phyloP scores from a whole-genome alignment of 176 grass and related monocot genomes.

The Rhipidocladum racemiflorum region DNA sequence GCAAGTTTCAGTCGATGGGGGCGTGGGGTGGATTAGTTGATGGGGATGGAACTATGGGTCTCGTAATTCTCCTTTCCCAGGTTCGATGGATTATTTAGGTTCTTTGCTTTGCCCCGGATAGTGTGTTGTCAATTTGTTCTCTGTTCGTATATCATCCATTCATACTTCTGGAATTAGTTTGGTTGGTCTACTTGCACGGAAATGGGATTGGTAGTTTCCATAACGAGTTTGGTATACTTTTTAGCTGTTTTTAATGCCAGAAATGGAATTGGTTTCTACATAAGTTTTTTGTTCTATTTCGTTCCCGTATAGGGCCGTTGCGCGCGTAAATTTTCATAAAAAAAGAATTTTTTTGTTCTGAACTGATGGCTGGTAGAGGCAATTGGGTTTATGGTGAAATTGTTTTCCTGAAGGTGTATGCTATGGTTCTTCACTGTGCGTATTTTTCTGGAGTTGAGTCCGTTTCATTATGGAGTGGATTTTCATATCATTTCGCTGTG shows the following conservation, averaged over 20 bases:
- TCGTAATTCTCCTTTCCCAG: background rate
- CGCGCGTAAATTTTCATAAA: background rate
- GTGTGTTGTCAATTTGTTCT: conserved; percentile 17
- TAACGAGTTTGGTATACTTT: background rate
- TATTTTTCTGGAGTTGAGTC: background rate
- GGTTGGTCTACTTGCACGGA: background rate
- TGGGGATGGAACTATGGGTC: background rate
- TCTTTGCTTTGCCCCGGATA: background rate
- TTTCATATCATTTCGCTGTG: background rate
- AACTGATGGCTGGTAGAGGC: background rate
- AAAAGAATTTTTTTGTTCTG: background rate
- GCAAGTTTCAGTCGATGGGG: background rate
- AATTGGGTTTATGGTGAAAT: background rate
- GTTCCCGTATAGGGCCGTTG: background rate
- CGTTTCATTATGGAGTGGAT: background rate
- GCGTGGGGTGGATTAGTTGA: background rate
- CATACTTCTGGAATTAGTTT: background rate
- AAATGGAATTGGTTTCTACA: background rate
- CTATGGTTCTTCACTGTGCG: background rate
- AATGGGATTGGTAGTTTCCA: background rate
- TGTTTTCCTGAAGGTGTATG: background rate
- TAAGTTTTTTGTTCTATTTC: background rate
- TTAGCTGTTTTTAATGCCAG: background rate
- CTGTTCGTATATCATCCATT: background rate
- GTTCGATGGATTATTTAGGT: conserved; percentile 5